Conservation (phyloP, 2,329 filamentous ascomycete genomes). For the Cladosporium sphaerospermum region DNA sequence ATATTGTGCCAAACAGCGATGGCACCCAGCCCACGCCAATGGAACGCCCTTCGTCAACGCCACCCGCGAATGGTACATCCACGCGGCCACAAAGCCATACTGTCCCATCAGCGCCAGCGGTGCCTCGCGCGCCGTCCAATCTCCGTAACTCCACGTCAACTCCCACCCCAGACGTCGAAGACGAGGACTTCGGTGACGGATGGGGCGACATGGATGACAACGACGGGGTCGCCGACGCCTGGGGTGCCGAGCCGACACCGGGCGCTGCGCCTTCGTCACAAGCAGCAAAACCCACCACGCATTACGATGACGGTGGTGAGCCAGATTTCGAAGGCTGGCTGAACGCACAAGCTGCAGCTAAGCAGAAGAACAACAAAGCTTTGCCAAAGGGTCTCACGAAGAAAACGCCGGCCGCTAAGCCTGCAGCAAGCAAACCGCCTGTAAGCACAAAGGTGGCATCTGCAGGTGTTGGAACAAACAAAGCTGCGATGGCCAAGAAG, state of each 20-base stretch:
- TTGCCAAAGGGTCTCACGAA: conserved; percentile 81
- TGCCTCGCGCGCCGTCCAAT: conserved; percentile 25
- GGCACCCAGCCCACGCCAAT: conserved; percentile 40
- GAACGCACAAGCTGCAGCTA: conserved; percentile 74
- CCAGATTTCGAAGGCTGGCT: conserved; percentile 96
- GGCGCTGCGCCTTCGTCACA: conserved; percentile 22
- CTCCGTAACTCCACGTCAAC: conserved; percentile 19
- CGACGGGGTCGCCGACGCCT: conserved; percentile 37
- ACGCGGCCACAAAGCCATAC: conserved; percentile 28
- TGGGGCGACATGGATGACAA: conserved; percentile 63
- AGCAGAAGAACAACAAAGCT: conserved; percentile 56
- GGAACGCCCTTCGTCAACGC: conserved; percentile 44
- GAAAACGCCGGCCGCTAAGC: conserved; percentile 33
- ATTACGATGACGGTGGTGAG: conserved; percentile 78
- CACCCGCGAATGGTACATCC: conserved; percentile 31
- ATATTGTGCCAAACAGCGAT: conserved; percentile 63
- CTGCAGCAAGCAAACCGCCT: conserved; percentile 20
- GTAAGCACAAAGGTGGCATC: conserved; percentile 22
- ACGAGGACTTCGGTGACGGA: conserved; percentile 59
- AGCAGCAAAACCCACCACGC: conserved; percentile 23
- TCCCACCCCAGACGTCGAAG: conserved; percentile 29
- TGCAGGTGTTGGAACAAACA: not conserved
- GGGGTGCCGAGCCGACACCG: conserved; percentile 5
- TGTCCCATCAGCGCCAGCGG: conserved; percentile 23
- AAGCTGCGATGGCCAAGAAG: conserved; percentile 18